Conservation (phyloP, 106 monocot species). For the Phalaenopsis aphrodite region DNA sequence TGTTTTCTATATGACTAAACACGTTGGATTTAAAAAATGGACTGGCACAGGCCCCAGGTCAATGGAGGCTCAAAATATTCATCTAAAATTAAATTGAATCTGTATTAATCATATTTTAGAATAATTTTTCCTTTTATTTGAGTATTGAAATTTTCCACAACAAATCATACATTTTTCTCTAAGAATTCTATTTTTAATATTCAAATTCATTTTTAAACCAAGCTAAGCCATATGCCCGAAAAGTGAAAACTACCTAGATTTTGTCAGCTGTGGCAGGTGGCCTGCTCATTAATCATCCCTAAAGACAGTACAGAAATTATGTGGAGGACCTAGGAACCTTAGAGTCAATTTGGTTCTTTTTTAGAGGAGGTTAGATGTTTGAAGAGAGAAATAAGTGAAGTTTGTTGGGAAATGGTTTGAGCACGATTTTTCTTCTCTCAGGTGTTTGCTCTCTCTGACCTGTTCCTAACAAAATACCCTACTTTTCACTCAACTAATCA, state of each 20-base stretch:
- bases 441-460: too few relatives aligned
- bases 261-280: neutral
- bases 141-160: neutral
- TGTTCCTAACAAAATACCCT: too few relatives aligned
- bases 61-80: neutral
- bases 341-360: neutral
- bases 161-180: neutral
- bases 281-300: neutral
- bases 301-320: neutral
- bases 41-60: neutral
- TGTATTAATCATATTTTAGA: neutral
- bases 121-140: neutral
- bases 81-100: neutral
- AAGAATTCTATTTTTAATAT: neutral
- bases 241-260: neutral
- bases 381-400: too few relatives aligned
- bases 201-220: neutral
- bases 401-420: too few relatives aligned
- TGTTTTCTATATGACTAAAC: neutral
- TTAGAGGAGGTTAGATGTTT: too few relatives aligned
- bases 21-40: neutral
- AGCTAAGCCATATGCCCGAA: neutral
- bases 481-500: too few relatives aligned
- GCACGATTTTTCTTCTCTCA: too few relatives aligned
- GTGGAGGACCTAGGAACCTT: neutral